Conservation (phyloP, 1,139 yeast species). For the Komagataea norvegica region DNA sequence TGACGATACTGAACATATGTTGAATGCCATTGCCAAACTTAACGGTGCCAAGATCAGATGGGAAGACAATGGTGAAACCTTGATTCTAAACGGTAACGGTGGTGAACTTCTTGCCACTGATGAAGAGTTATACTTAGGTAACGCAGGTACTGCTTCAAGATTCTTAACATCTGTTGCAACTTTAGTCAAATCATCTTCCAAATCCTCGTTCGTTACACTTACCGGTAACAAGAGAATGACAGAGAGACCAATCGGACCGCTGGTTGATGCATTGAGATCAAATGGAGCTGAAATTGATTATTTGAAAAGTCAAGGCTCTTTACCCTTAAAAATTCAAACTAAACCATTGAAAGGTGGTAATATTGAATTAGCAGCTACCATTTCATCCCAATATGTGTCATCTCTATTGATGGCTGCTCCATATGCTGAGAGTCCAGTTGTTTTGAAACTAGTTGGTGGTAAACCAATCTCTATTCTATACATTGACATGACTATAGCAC, state of each 20-base stretch:
- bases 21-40: slow-evolving; percentile 73
- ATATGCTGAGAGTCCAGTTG: slow-evolving; percentile 83
- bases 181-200: slow-evolving; percentile 51
- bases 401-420: slow-evolving; percentile 98
- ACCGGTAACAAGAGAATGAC: slow-evolving; percentile 98
- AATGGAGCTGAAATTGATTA: slow-evolving; percentile 78
- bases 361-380: slow-evolving; percentile 91
- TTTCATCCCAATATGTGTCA: slow-evolving; percentile 95
- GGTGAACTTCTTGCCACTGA: slow-evolving; percentile 59
- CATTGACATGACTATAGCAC: slow-evolving; percentile 93
- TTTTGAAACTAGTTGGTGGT: slow-evolving; percentile 87
- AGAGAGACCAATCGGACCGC: slow-evolving; percentile 94
- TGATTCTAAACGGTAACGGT: slow-evolving; percentile 83
- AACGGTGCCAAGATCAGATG: slow-evolving; percentile 76
- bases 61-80: slow-evolving; percentile 85
- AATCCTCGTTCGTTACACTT: slow-evolving; percentile 48
- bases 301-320: slow-evolving; percentile 70
- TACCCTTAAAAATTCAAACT: slow-evolving; percentile 73
- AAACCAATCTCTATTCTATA: slow-evolving; percentile 94
- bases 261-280: slow-evolving; percentile 80
- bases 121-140: slow-evolving; percentile 77
- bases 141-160: slow-evolving; percentile 98
- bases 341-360: slow-evolving; percentile 86
- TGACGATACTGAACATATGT: slow-evolving; percentile 95
- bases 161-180: slow-evolving; percentile 90